These are phyloP conservation scores for Beauveria varroae DNA, from an alignment of 2,329 filamentous ascomycete genomes.

Conservation along the genomic window DNA sequence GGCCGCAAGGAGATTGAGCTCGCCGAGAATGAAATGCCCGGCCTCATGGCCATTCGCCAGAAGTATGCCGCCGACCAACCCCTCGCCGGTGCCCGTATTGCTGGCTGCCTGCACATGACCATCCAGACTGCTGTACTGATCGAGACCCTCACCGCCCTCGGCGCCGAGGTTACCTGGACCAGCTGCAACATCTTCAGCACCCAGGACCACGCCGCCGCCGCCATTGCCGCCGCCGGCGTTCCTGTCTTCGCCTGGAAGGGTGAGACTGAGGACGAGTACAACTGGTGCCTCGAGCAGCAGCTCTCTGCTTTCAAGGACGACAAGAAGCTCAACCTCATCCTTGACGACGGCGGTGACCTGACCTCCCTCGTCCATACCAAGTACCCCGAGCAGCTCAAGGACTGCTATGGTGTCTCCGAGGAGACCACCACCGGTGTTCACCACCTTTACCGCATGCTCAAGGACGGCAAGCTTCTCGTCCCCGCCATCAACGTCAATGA, in stretches of 20 bases:
- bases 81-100: slow-evolving; percentile 88
- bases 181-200: slow-evolving; percentile 99
- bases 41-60: slow-evolving; percentile 87
- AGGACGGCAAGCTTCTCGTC: slow-evolving; percentile 80
- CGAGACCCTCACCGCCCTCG: slow-evolving; percentile 89
- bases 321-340: slow-evolving; percentile 96
- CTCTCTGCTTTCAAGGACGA: slow-evolving; percentile 92
- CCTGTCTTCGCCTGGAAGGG: slow-evolving; percentile 76
- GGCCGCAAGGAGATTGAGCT: slow-evolving; percentile 98
- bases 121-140: slow-evolving; percentile 99
- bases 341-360: slow-evolving; percentile 96
- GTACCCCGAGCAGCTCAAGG: slow-evolving; percentile 97
- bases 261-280: slow-evolving; percentile 99
- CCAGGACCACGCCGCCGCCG: slow-evolving; percentile 95
- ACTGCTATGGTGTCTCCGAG: slow-evolving; percentile 97
- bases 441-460: slow-evolving; percentile 98
- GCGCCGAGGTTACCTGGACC: slow-evolving; percentile 97
- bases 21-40: slow-evolving; percentile 94
- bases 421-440: slow-evolving; percentile 99
- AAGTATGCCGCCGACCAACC: slow-evolving; percentile 95
- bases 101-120: slow-evolving; percentile 98
- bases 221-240: slow-evolving; percentile 88
- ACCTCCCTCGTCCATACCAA: slow-evolving; percentile 95
- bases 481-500: slow-evolving; percentile 99
- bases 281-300: slow-evolving; percentile 99